Percentiles rank a stretch among this genome's conserved stretches.
These are phyloP conservation scores for Pinus taeda DNA, from an alignment of 75 land plant genomes.

Conservation along the genomic window DNA sequence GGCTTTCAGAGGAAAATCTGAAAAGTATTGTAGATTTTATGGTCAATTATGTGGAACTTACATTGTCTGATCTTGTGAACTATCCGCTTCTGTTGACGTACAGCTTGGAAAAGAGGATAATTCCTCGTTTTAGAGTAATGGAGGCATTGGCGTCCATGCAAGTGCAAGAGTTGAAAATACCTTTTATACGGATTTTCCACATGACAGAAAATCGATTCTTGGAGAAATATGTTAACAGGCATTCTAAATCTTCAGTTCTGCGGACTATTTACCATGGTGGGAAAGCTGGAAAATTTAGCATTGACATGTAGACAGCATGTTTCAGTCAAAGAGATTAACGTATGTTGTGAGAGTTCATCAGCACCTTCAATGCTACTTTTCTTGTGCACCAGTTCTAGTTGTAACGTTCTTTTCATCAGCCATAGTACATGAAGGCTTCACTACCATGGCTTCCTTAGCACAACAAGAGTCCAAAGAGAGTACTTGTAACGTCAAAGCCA, in stretches of 20 bases:
- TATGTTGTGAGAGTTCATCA: neutral
- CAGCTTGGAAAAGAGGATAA: slow-evolving; percentile 15
- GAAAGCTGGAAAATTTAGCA: neutral
- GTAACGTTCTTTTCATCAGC: too few relatives aligned
- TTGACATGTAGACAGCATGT: neutral
- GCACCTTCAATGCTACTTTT: neutral
- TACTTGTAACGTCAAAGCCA: neutral
- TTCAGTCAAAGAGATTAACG: neutral
- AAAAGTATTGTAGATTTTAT: slow-evolving; percentile 16
- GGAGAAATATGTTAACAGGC: slow-evolving; percentile 1
- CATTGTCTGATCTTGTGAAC: neutral
- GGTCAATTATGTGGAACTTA: neutral
- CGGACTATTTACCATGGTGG: neutral
- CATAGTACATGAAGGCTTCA: too few relatives aligned
- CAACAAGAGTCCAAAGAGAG: neutral
- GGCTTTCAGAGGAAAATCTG: slow-evolving; percentile 16
- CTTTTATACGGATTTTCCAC: neutral
- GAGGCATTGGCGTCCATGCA: slow-evolving; percentile 15
- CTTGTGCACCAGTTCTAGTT: too few relatives aligned
- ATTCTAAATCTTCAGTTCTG: neutral
- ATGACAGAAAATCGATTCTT: slow-evolving; percentile 18
- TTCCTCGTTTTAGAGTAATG: slow-evolving; percentile 24
- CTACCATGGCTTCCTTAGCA: too few relatives aligned
- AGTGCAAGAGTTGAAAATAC: slow-evolving; percentile 4
- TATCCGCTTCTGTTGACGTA: slow-evolving; percentile 3